A percentile compares a stretch with the other conserved stretches of the same genome.
phyloP scores from a whole-genome alignment of 2,329 filamentous ascomycete species.

The Fusarium sp. region DNA sequence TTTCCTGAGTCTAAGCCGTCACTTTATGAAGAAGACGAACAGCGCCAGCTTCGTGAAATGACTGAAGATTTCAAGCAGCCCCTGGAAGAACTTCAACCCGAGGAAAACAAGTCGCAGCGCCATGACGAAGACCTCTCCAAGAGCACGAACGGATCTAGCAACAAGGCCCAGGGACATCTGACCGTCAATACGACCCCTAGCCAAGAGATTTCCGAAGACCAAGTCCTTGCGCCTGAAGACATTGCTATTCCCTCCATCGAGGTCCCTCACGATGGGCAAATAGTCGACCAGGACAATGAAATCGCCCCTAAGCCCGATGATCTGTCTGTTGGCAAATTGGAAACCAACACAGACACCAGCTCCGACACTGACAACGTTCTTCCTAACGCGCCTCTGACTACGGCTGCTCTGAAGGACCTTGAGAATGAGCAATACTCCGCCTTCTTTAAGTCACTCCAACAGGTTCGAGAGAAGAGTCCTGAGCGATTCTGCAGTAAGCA shows the following conservation, averaged over 20 bases:
- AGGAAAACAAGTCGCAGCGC: background rate
- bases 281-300: background rate
- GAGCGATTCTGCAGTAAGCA: conserved; percentile 6
- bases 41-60: conserved; percentile 7
- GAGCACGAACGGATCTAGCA: background rate
- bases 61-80: background rate
- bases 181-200: background rate
- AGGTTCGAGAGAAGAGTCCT: background rate
- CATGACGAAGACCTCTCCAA: background rate
- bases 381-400: background rate
- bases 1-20: background rate
- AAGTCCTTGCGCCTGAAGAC: background rate
- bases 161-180: background rate
- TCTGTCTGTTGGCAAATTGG: background rate
- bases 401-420: background rate
- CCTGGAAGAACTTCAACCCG: background rate
- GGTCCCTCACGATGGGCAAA: background rate
- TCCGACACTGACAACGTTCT: background rate
- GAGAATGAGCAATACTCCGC: background rate
- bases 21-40: background rate
- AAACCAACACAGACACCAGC: background rate
- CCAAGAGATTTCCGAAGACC: background rate
- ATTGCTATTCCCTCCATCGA: background rate
- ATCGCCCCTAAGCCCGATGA: background rate
- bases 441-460: conserved; percentile 1